Conservation (phyloP, 495 filamentous ascomycete species). For the Lophiotrema nucula region DNA sequence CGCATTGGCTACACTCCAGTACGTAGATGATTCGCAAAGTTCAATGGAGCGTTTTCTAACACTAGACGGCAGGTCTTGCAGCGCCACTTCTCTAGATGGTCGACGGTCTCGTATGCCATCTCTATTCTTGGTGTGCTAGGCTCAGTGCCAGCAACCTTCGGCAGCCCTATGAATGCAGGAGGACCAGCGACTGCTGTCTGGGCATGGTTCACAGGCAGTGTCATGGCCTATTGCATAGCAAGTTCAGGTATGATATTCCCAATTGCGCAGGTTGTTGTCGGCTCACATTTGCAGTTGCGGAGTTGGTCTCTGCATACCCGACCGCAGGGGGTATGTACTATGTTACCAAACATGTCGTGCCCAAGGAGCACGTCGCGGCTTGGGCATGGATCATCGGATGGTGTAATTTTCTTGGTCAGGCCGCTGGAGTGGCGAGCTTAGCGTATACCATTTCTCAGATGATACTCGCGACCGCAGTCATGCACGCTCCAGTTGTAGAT, state of each 20-base stretch:
- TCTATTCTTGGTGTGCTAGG: conserved; percentile 69
- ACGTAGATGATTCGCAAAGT: conserved; percentile 27
- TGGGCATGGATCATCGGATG: conserved; percentile 60
- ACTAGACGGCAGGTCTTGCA: conserved; percentile 50
- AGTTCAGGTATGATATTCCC: conserved; percentile 50
- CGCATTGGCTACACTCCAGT: conserved; percentile 71
- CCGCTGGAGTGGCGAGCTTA: conserved; percentile 63
- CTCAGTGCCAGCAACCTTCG: conserved; percentile 68
- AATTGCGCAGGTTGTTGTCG: not conserved
- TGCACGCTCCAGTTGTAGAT: conserved; percentile 51
- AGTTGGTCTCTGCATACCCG: conserved; percentile 55
- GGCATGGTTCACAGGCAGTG: conserved; percentile 69
- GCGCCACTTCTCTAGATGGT: conserved; percentile 72
- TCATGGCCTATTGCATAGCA: conserved; percentile 67
- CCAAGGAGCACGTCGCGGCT: conserved; percentile 46
- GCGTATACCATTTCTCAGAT: conserved; percentile 68
- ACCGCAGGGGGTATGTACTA: conserved; percentile 55
- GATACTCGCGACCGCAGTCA: conserved; percentile 64
- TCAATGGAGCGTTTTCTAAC: not conserved
- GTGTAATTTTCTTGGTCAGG: conserved; percentile 66
- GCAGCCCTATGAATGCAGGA: conserved; percentile 60
- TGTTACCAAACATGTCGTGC: conserved; percentile 46
- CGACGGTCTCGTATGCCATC: conserved; percentile 71
- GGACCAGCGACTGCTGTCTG: conserved; percentile 70
- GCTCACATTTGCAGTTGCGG: conserved; percentile 43